Evolutionary conservation across 257 asterid genomes (phyloP), one percentile per base, ranked within the genome.

Genomic region (Plectranthus barbatus): DNA sequence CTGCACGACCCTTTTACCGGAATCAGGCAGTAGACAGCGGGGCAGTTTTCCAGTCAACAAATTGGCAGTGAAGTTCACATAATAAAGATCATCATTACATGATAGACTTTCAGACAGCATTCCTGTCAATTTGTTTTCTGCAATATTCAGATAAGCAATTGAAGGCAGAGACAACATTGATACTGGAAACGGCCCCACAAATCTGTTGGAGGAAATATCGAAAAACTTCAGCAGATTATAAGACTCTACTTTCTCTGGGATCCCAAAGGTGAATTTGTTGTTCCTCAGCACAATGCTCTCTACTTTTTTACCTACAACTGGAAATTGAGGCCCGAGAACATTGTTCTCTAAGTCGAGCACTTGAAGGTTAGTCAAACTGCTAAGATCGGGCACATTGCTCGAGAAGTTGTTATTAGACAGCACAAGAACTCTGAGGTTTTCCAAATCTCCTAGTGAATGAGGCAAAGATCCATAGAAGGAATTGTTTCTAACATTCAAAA

Each of bases 141-240:
- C 75, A 40, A 91, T 73, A 54, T 85, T 81, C 18, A 91, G 68
- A 65, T 69, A 84, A 24, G 61, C 50, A 66, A 91, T 64, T 20
- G 85, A 80, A 10, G 96, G 90, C 49, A 86, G 79, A 34, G 98
- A 83, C 41, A 91, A 26, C 72, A 91, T 26, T 31, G 83, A 80
- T 7, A 89, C 37, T 4, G 87, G 95, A 67, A 91, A 84, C 2
- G 95, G 98, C 18, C 95, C 97, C 37, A 91, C 81, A 58, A 88
- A 80, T 66, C 79, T 80, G 83, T 91, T 91, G 49, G 74, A 74
- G 4, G 98, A 81, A 58, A 91, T 70, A 53, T 88, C 96, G 0
- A 91, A 62, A 52, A 50, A 54, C 48, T 83, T 74, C 37, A 91
- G 85, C 69, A 77, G 92, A 70, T 81, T 57, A 71, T 64, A 86